These are phyloP conservation scores for Macrolepiota fuliginosa DNA, from an alignment of 768 basidiomycete genomes.

Conservation along the genomic window DNA sequence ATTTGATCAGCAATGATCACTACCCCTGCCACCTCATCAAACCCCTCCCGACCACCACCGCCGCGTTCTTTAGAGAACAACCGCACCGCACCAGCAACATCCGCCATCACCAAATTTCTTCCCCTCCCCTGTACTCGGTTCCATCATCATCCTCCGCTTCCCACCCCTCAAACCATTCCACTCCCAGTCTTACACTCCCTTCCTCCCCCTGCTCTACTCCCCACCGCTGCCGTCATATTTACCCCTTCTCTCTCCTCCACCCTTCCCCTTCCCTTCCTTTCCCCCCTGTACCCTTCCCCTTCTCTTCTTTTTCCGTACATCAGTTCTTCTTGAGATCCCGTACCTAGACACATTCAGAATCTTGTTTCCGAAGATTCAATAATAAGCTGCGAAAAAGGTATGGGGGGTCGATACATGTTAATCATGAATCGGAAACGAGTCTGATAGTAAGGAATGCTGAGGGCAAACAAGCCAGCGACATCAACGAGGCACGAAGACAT, in stretches of 20 bases:
- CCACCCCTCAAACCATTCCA: not conserved
- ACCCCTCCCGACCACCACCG: not conserved
- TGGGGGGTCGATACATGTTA: not conserved
- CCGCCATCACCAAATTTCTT: not conserved
- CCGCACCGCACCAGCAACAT: not conserved
- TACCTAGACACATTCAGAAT: not conserved
- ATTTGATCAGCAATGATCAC: not conserved
- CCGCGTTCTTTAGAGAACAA: not conserved
- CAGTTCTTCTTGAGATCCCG: not conserved
- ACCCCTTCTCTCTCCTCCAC: not conserved
- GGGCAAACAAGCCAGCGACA: no score
- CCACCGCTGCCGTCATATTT: not conserved
- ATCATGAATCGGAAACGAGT: not conserved
- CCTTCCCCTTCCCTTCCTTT: not conserved
- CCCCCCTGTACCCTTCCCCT: not conserved
- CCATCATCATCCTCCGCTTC: not conserved
- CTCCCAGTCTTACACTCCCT: not conserved
- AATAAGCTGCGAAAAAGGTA: not conserved
- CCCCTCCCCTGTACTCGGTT: not conserved
- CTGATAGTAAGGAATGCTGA: no score
- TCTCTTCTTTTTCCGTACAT: not conserved
- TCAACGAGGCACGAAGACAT: no score
- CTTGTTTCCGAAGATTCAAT: not conserved
- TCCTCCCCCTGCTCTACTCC: not conserved
- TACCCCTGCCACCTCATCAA: not conserved